Evolutionary conservation across 768 basidiomycete genomes (phyloP), one percentile per base, ranked within the genome.

Genomic region (Boletus vermiculosoides): DNA sequence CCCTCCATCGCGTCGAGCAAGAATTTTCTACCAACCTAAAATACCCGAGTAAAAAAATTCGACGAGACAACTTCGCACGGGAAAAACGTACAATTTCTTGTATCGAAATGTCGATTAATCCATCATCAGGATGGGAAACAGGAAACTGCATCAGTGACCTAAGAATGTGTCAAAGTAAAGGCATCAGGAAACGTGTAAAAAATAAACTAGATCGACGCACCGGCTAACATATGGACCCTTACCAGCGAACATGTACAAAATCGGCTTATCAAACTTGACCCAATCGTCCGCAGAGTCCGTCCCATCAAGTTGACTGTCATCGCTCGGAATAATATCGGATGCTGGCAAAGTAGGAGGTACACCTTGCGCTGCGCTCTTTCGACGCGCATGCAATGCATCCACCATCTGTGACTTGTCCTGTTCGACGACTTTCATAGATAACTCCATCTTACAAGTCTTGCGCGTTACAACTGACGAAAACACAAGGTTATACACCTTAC

Each of bases 111-210:
- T 93, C 92, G 51, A 94, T 84, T 31, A 85, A 70, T 0, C 91
- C 90, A 64, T 94, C 90, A 57, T 88, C 83, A 0, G 90, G 88
- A 49, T 87, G 68, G 22, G 90, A 90, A 4, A 90, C 85, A 0
- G 91, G 93, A 66, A 93, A 94, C 25, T 90, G 84, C 86, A 93
- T 87, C 37, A 88, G 77, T 55, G 88, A 86, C 18, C 87, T 87
- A 50, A 57, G 15, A 40, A 31, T 31, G n/a, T 12, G 39, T 53
- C 20, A 57, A 49, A 9, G 20, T 34, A 15, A 40, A 39, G 13
- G 0, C 2, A 16, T 31, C 23, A 25, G 28, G 34, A 16, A 31
- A 42, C 46, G 15, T 22, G 18, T 31, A 22, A 4, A 3, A 45
- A 7, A 34, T 3, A 15, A 45, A 23, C 18, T 40, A 28, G 22